phyloP scores from a whole-genome alignment of 2,329 filamentous ascomycete genomes.

The Penicillium frequentans region DNA sequence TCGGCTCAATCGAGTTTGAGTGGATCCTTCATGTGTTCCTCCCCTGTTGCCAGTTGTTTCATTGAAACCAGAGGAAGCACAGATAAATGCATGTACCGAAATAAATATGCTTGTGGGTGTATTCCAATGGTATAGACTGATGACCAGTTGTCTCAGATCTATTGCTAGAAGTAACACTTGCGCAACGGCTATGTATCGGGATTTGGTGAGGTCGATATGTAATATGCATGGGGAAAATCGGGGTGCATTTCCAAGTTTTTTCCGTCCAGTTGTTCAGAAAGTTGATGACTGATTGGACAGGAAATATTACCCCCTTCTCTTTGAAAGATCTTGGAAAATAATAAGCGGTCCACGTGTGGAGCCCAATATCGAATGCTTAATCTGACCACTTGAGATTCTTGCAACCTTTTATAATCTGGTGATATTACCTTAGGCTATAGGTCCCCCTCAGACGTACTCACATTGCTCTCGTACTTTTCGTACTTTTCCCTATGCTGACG shows the following conservation, averaged over 20 bases:
- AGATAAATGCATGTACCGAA: too few relatives aligned
- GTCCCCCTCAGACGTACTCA: not conserved
- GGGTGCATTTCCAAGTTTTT: slow-evolving; percentile 20
- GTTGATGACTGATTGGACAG: slow-evolving; percentile 29
- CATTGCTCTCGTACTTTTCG: not conserved
- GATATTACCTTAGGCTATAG: not conserved
- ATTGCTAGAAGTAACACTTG: slow-evolving; percentile 47
- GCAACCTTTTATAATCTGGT: not conserved
- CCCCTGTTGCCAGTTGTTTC: too few relatives aligned
- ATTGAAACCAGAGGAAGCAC: too few relatives aligned
- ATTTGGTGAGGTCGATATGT: slow-evolving; percentile 9
- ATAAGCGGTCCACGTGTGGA: slow-evolving; percentile 20
- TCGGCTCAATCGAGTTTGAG: not conserved
- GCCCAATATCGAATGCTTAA: slow-evolving; percentile 27
- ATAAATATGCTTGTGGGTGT: too few relatives aligned
- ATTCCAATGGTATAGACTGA: not conserved
- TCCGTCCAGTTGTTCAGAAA: slow-evolving; percentile 13
- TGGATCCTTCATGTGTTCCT: too few relatives aligned
- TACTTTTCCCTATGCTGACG: slow-evolving; percentile 32
- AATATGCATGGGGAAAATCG: slow-evolving; percentile 10
- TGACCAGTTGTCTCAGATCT: slow-evolving; percentile 38
- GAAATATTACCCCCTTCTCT: slow-evolving; percentile 22
- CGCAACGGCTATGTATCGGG: slow-evolving; percentile 14
- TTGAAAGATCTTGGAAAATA: slow-evolving; percentile 9
- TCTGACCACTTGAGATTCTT: slow-evolving; percentile 14